Percentiles rank a stretch among this genome's conserved stretches.
Evolutionary conservation across 2,329 filamentous ascomycete genomes (phyloP).

Genomic region (Penicillium sp.): DNA sequence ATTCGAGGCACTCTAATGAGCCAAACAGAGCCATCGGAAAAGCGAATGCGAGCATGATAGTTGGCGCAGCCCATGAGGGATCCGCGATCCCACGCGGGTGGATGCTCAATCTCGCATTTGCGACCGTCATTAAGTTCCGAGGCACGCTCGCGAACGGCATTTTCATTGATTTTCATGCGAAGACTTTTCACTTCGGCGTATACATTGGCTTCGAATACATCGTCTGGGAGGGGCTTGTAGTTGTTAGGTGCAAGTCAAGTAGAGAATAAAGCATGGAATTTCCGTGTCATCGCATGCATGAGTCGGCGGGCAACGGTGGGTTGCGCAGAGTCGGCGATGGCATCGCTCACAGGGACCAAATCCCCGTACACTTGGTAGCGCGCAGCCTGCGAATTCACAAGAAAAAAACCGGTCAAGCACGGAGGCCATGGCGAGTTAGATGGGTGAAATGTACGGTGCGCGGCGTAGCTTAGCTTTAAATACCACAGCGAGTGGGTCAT

Average conservation of each 20-base stretch:
- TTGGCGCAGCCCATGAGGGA: slow-evolving; percentile 8
- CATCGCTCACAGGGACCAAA: slow-evolving; percentile 10
- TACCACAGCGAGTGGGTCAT: background rate
- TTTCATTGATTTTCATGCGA: slow-evolving; percentile 7
- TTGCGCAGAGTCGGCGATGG: background rate
- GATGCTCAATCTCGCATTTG: slow-evolving; percentile 13
- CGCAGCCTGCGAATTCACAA: slow-evolving; percentile 2
- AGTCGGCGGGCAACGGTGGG: slow-evolving; percentile 5
- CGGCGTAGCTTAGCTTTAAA: background rate
- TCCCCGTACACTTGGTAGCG: slow-evolving; percentile 2
- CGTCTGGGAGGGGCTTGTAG: slow-evolving; percentile 5
- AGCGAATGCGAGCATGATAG: slow-evolving; percentile 15
- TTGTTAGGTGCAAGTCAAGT: slow-evolving; percentile 2
- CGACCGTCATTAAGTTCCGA: slow-evolving; percentile 10
- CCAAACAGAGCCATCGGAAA: slow-evolving; percentile 4
- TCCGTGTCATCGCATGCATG: slow-evolving; percentile 10
- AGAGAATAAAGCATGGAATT: no score
- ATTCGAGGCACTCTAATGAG: slow-evolving; percentile 14
- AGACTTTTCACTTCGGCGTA: slow-evolving; percentile 6
- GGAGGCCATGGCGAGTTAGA: background rate
- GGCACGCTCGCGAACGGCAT: slow-evolving; percentile 9
- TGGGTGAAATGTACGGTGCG: background rate
- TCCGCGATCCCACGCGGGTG: slow-evolving; percentile 5
- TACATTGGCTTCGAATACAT: slow-evolving; percentile 10
- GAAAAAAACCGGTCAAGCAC: slow-evolving; percentile 7